Percentiles rank a stretch among this genome's conserved stretches.
These are phyloP conservation scores for Gonium pectorale DNA, from an alignment of 139 green algal genomes.

Conservation along the genomic window DNA sequence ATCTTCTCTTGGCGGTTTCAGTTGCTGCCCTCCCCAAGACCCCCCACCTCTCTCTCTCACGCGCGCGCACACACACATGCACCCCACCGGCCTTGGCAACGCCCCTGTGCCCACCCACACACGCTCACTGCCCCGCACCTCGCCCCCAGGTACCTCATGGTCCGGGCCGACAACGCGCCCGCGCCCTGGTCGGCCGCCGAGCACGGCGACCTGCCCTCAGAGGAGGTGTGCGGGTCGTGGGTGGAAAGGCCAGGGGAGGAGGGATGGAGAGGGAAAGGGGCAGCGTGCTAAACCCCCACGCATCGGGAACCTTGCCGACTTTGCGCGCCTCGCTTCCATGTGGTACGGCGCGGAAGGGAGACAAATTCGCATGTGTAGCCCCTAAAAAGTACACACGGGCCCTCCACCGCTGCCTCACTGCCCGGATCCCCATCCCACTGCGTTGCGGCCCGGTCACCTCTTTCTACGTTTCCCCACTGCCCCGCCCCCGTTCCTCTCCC, in stretches of 20 bases:
- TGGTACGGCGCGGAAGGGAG: not conserved
- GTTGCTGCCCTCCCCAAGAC: not conserved
- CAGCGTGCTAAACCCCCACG: not conserved
- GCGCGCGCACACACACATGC: no score
- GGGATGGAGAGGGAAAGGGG: not conserved
- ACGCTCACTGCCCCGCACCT: no score
- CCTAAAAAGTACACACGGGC: no score
- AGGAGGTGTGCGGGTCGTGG: slow-evolving; percentile 28
- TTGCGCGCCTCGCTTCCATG: no score
- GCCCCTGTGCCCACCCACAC: no score
- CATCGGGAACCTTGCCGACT: no score
- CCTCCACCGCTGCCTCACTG: not conserved
- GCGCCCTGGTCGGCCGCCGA: slow-evolving; percentile 86
- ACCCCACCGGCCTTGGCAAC: no score
- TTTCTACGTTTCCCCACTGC: not conserved
- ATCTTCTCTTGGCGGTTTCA: not conserved
- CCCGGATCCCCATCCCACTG: no score
- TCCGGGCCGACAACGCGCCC: slow-evolving; percentile 93
- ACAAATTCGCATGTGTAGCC: not conserved
- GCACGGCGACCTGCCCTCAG: slow-evolving; percentile 59
- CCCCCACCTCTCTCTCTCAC: not conserved
- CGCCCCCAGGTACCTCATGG: slow-evolving; percentile 89
- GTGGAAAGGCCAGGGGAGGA: not conserved
- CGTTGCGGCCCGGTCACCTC: no score
- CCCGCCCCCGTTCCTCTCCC: not conserved